Evolutionary conservation across 225 moss, liverwort and hornwort species (phyloP), one percentile per base, ranked within the genome.

Genomic region (Sphagnum contortum): DNA sequence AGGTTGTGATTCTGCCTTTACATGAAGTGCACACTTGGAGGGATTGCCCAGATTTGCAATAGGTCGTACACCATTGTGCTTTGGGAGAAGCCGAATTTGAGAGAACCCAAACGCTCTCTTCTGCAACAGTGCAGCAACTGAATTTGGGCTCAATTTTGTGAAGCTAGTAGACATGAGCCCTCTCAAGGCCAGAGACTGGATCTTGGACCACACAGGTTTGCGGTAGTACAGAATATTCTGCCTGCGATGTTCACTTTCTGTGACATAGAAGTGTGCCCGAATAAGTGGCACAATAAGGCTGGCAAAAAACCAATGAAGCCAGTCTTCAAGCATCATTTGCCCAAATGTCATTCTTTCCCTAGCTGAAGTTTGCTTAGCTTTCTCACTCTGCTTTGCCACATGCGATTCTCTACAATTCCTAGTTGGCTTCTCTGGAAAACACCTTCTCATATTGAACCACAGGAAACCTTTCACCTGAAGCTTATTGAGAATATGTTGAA

Each of bases 171-270:
- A 71, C 60, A 75, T 82, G 60, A 98, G 73, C 62, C 89, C 87
- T 57, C 76, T 81, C 76, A 98, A 49, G 48, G 93, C 85, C 60
- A 78, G 74, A 69, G 73, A 76, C 6, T 81, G 80, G 63, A 98
- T 87, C 66, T 77, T 92, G 6, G 96, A 90, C 96, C 96, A 98
- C 62, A 98, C 90, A 73, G 96, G 90, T 68, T 98, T 91, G 9
- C 96, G 80, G 71, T 90, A 98, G 48, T 98, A 98, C 52, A 92
- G 78, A 48, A 98, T 72, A 75, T 87, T 84, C 72, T 92, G 92
- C 76, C 96, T 85, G 71, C 85, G 71, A 71, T 83, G 87, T 65
- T 98, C 92, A 75, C 85, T 87, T 71, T 98, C 96, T 61, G 96
- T 98, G 59, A 89, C 77, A 73, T 98, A 98, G 66, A 98, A 98